phyloP scores from a whole-genome alignment of 176 grass and related monocot species.

The Thalia dealbata region DNA sequence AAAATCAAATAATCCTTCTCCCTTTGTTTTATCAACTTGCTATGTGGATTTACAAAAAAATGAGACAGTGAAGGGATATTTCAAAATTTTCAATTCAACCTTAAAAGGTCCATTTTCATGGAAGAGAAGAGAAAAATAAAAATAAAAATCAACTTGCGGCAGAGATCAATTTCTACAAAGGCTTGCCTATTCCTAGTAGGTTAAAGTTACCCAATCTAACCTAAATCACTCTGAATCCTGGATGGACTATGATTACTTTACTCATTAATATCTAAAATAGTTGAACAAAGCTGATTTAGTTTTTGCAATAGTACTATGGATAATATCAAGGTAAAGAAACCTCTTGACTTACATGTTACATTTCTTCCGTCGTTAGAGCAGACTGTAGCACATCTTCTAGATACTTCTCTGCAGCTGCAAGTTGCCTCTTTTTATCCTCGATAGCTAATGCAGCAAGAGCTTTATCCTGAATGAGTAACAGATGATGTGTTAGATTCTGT shows the following conservation, averaged over 20 bases:
- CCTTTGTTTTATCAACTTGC: no score
- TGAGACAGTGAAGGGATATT: no score
- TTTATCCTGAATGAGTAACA: slow-evolving; percentile 64
- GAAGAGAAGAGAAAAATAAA: not conserved
- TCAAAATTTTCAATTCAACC: no score
- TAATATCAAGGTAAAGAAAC: not conserved
- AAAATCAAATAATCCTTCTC: no score
- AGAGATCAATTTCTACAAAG: not conserved
- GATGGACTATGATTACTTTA: not conserved
- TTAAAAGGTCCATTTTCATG: not conserved
- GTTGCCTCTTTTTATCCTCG: slow-evolving; percentile 94
- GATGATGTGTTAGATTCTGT: slow-evolving; percentile 13
- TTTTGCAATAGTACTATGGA: not conserved
- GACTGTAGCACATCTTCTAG: slow-evolving; percentile 91
- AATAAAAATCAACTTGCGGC: not conserved
- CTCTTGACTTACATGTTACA: slow-evolving; percentile 31
- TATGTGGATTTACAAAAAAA: no score
- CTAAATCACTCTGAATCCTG: not conserved
- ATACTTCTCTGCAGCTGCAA: slow-evolving; percentile 96
- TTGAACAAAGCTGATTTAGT: not conserved
- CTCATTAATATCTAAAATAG: not conserved
- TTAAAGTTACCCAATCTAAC: not conserved
- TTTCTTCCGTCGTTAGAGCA: slow-evolving; percentile 53
- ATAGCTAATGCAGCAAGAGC: slow-evolving; percentile 91
- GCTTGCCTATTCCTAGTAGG: not conserved